Conservation (phyloP, 2,329 filamentous ascomycete species). For the Fusarium sp. region DNA sequence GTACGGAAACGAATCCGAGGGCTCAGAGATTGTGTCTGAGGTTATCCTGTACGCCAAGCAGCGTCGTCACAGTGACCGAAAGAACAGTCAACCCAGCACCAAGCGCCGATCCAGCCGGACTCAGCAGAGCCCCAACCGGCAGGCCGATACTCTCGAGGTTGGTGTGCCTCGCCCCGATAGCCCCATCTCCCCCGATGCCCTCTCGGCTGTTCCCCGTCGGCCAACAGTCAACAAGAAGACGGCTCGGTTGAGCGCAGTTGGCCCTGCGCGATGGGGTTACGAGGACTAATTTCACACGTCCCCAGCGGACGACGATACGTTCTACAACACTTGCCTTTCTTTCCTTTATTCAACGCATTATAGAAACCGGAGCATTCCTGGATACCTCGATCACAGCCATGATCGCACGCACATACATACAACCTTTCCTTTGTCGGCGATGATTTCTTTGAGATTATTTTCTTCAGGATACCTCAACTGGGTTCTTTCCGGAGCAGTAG, state of each 20-base stretch:
- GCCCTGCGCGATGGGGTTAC: slow-evolving; percentile 37
- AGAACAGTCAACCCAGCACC: slow-evolving; percentile 14
- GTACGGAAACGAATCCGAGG: slow-evolving; percentile 45
- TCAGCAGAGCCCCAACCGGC: slow-evolving; percentile 2
- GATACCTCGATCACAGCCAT: slow-evolving; percentile 38
- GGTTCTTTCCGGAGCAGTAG: slow-evolving; percentile 22
- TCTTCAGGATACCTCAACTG: slow-evolving; percentile 21
- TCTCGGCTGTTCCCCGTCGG: slow-evolving; percentile 42
- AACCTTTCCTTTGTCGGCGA: slow-evolving; percentile 43
- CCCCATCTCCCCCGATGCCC: slow-evolving; percentile 51
- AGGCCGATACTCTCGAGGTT: slow-evolving; percentile 30
- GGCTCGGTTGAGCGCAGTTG: slow-evolving; percentile 53
- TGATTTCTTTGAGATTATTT: slow-evolving; percentile 24
- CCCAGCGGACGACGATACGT: slow-evolving; percentile 18
- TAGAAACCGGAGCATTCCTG: slow-evolving; percentile 32
- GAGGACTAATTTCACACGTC: slow-evolving; percentile 35
- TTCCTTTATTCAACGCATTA: slow-evolving; percentile 23
- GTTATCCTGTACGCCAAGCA: slow-evolving; percentile 29
- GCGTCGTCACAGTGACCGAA: slow-evolving; percentile 19
- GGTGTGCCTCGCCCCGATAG: slow-evolving; percentile 57
- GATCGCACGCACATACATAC: slow-evolving; percentile 27
- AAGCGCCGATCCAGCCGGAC: slow-evolving; percentile 28
- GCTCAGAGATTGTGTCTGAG: slow-evolving; percentile 30
- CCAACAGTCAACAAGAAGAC: slow-evolving; percentile 52
- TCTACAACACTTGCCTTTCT: slow-evolving; percentile 19